Evolutionary conservation across 441 rosid genomes (phyloP).

Genomic region (Brassica balearica): DNA sequence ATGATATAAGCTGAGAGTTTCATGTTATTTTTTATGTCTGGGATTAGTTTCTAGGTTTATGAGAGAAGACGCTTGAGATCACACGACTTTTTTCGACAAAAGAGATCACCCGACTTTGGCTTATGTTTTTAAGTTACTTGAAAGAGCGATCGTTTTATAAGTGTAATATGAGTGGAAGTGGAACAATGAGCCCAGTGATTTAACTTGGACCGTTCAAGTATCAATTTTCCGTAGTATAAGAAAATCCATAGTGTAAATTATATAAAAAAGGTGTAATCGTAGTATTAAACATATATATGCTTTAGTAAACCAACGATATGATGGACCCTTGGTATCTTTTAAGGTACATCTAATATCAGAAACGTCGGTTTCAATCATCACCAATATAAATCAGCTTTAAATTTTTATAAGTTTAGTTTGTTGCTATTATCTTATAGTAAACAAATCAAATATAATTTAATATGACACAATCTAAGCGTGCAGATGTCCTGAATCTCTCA

Average conservation of each 20-base stretch:
- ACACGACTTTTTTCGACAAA: neutral
- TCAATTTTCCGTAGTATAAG: neutral
- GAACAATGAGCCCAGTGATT: constrained; percentile 30
- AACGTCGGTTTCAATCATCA: constrained; percentile 34
- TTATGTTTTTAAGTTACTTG: constrained; percentile 19
- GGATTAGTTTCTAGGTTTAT: neutral
- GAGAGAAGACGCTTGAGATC: constrained; percentile 28
- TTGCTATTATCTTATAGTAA: neutral
- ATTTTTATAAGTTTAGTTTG: neutral
- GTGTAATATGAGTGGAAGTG: constrained; percentile 38
- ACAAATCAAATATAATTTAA: neutral
- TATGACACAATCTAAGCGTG: constrained; percentile 36
- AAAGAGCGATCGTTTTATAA: constrained; percentile 34
- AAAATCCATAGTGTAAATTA: neutral
- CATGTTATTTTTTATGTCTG: constrained; percentile 16
- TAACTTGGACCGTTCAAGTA: constrained; percentile 33
- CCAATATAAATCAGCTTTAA: neutral
- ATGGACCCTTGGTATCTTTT: too few relatives aligned
- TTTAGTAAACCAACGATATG: neutral
- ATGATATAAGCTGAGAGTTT: constrained; percentile 23
- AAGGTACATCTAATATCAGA: constrained; percentile 13
- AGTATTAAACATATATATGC: constrained; percentile 19
- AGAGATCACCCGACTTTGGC: constrained; percentile 22
- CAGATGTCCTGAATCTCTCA: constrained; percentile 21
- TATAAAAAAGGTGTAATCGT: neutral